A percentile compares a stretch with the other conserved stretches of the same genome.
These are phyloP conservation scores for Saccharomycopsis selenospora DNA, from an alignment of 805 yeast species.

Conservation along the genomic window DNA sequence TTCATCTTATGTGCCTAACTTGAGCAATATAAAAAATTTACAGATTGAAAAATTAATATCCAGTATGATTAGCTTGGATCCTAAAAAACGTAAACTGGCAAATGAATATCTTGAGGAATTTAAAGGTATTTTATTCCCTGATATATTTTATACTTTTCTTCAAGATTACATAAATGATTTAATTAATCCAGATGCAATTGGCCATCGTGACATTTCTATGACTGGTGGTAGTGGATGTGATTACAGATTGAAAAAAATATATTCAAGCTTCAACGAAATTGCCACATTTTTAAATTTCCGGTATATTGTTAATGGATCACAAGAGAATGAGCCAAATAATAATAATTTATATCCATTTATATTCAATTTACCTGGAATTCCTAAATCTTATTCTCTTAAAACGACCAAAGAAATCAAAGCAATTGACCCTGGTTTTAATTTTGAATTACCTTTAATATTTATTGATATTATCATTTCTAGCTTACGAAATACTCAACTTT, in stretches of 20 bases:
- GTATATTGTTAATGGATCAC: slow-evolving; percentile 22
- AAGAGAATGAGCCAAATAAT: slow-evolving; percentile 1
- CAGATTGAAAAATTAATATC: slow-evolving; percentile 47
- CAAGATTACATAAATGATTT: slow-evolving; percentile 57
- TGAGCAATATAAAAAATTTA: slow-evolving; percentile 46
- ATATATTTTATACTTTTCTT: slow-evolving; percentile 57
- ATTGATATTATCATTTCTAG: slow-evolving; percentile 53
- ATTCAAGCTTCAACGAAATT: slow-evolving; percentile 49
- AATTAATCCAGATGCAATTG: slow-evolving; percentile 22
- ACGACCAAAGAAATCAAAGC: slow-evolving; percentile 28
- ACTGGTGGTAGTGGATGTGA: slow-evolving; percentile 38
- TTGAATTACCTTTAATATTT: slow-evolving; percentile 47
- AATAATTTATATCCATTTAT: slow-evolving; percentile 31
- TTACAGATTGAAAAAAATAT: slow-evolving; percentile 51
- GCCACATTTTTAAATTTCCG: slow-evolving; percentile 35
- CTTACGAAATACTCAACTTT: slow-evolving; percentile 51
- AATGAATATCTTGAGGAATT: slow-evolving; percentile 44
- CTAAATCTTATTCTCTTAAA: slow-evolving; percentile 37
- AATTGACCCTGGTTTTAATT: slow-evolving; percentile 24
- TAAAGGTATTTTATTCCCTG: slow-evolving; percentile 52
- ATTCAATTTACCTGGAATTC: slow-evolving; percentile 47
- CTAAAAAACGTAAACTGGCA: slow-evolving; percentile 52
- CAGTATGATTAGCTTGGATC: slow-evolving; percentile 60
- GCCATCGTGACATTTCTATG: background rate
- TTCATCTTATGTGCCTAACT: slow-evolving; percentile 58